Base-by-base conservation (phyloP, 1,284 basidiomycete species). In the Ustilago nuda region DNA sequence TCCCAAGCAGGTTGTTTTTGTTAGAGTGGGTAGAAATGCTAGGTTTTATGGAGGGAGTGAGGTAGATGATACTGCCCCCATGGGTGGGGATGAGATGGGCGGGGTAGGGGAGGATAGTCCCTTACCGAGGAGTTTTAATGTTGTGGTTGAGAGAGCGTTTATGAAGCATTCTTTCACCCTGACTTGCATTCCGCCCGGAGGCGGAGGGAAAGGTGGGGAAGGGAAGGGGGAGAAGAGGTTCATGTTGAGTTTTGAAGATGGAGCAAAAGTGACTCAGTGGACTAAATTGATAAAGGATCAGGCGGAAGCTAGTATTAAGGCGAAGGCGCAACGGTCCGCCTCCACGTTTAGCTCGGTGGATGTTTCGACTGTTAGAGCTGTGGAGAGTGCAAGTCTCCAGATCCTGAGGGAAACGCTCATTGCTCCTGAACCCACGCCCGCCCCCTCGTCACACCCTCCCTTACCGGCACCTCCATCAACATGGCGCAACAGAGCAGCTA, bases 171-270 rank as follows among this genome's bases (percentile, higher is more conserved):
- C 57, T 23, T 82, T 83, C 35, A 79, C 73, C 3, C 61, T 83
- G 11, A 62, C 68, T 2, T 67, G 56, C 1, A 15, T 57, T 30
- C 37, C 13, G 8, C 27, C 37, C 13, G 35, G 48, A 2, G 41
- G 30, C 3, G 23, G 46, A 4, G 41, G 19, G 15, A 56, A 27
- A 5, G 55, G 13, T 33, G 39, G 39, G 39, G 39, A 15, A 6
- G 13, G 39, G n/a, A 13, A 15, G 39, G 39, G 13, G 36, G 36
- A 37, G 19, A 75, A 76, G 46, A 56, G 68, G 37, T 76, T 78
- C 52, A 82, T 80, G 74, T 69, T 83, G 23, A 81, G 79, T 45
- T 78, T 82, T 30, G 80, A 82, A 23, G 48, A 69, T 48, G 74
- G 36, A 7, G 55, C 41, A 1, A 58, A 56, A 41, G 61, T 72